Evolutionary conservation across 305 asterid genomes (phyloP).

Genomic region (Fraxinus latifolia): DNA sequence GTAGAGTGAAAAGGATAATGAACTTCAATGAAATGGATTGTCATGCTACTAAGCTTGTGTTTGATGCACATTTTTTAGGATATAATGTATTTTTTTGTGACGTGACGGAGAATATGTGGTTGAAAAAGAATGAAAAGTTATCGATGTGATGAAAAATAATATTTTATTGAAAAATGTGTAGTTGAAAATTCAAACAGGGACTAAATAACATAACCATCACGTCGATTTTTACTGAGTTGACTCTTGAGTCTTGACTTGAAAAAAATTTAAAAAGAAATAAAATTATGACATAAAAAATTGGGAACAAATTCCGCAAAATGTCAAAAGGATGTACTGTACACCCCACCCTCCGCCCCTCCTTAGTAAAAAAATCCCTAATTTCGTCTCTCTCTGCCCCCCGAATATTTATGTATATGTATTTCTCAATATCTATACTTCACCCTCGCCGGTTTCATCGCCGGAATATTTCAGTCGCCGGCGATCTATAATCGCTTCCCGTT

Average conservation of each 20-base stretch:
- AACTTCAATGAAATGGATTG: not conserved
- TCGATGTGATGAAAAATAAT: too few relatives aligned
- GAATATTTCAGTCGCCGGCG: constrained; percentile 45
- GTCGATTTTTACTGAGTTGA: not conserved
- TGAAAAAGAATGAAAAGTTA: too few relatives aligned
- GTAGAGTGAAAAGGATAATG: too few relatives aligned
- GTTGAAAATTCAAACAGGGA: too few relatives aligned
- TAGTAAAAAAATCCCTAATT: constrained; percentile 25
- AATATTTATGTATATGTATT: constrained; percentile 10
- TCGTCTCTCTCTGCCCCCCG: constrained; percentile 13
- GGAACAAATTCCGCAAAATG: not conserved
- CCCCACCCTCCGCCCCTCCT: not conserved
- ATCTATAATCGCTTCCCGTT: constrained; percentile 24
- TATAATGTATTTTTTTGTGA: too few relatives aligned
- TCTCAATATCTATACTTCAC: constrained; percentile 23
- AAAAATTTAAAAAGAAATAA: not conserved
- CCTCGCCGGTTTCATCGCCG: constrained; percentile 46
- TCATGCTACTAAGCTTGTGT: too few relatives aligned
- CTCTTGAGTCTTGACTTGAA: not conserved
- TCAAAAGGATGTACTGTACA: not conserved
- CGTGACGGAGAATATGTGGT: too few relatives aligned
- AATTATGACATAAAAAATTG: not conserved
- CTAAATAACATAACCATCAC: not conserved
- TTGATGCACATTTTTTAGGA: too few relatives aligned
- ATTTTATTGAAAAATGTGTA: too few relatives aligned